Base-by-base conservation (phyloP, 495 filamentous ascomycete genomes). In the Neurospora cerealis region DNA sequence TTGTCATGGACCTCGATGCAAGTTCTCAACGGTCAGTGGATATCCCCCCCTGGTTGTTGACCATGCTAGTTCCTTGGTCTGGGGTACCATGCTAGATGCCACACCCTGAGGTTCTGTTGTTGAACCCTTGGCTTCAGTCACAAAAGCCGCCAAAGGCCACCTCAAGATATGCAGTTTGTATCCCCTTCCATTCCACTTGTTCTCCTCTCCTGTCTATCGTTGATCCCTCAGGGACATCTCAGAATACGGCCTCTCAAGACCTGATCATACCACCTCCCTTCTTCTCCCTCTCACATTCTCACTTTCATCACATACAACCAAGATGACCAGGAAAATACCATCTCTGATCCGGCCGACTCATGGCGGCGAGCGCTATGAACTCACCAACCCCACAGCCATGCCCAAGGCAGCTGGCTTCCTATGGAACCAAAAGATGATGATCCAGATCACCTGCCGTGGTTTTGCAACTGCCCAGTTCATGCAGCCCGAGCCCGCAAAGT, bases 401-500 rank as follows among this genome's bases (percentile, higher is more conserved):
- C 87, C 87, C 74, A 88, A 87, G 80, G 85, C 86, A 13, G 86
- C 80, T 17, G 86, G 83, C 71, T 88, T 88, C 76, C 80, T 88
- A n/a, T 88, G 87, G 87, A 88, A 88, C 76, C 85, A 87, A 79
- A 84, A 83, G 79, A 88, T 88, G 87, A 88, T 88, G 87, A 87
- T 88, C 69, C 86, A 87, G 73, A 81, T 86, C 69, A 88, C 86
- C 71, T 88, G 87, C 74, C 85, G 87, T 38, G 87, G 87, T 39
- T 88, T 86, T 77, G 85, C 87, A 37, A 87, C 83, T 3, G 83
- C 87, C 10, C 87, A 88, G 69, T 88, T 88, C 83, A 88, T 88
- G 87, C 87, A 88, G 77, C 87, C 87, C 0, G 87, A 88, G 75
- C 87, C 87, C 39, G 82, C 86, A 72, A 88, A 88, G 79, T 88